Evolutionary conservation across 495 filamentous ascomycete genomes (phyloP), one percentile per base, ranked within the genome.

Genomic region (Talaromyces borbonicus): DNA sequence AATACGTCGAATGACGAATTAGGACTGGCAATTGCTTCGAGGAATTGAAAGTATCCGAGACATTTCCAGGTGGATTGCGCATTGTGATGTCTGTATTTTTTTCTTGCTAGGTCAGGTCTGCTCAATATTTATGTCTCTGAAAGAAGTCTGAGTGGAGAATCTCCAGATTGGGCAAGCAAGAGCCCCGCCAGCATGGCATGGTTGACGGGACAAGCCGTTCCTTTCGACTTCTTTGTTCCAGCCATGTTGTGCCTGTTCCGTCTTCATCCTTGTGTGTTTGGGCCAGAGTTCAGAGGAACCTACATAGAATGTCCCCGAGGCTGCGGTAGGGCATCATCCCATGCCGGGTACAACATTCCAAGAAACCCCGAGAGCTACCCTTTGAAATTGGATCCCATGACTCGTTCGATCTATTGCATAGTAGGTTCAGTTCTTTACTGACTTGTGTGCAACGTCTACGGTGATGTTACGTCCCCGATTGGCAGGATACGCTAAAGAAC

Each of bases 271-370:
- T n/a, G n/a, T n/a, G n/a, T n/a, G n/a, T n/a, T n/a, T n/a, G n/a
- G n/a, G n/a, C n/a, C n/a, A n/a, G n/a, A n/a, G 15, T 19, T 24
- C 29, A 6, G 14, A n/a, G 14, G 35, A 12, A 38, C 35, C 35
- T 5, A 8, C 2, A 2, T n/a, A n/a, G n/a, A n/a, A 24, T 27
- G 30, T 45, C 48, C 33, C 43, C 44, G 36, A 30, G 43, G 36
- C 24, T 38, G 40, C 40, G 30, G 45, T 45, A 49, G 25, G 46
- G 46, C 40, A 20, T n/a, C n/a, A n/a, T n/a, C n/a, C n/a, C n/a
- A n/a, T 16, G 12, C 43, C 19, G 30, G 19, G 30, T 14, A 20
- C 25, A 44, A 32, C 41, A 24, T 44, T 14, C 16, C 26, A n/a
- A 30, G 27, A 20, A 46, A 1, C 43, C 43, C 29, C 19, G 24